Percentiles rank a stretch among this genome's conserved stretches.
phyloP scores from a whole-genome alignment of 208 protist genomes.

The Zelonia costaricensis region DNA sequence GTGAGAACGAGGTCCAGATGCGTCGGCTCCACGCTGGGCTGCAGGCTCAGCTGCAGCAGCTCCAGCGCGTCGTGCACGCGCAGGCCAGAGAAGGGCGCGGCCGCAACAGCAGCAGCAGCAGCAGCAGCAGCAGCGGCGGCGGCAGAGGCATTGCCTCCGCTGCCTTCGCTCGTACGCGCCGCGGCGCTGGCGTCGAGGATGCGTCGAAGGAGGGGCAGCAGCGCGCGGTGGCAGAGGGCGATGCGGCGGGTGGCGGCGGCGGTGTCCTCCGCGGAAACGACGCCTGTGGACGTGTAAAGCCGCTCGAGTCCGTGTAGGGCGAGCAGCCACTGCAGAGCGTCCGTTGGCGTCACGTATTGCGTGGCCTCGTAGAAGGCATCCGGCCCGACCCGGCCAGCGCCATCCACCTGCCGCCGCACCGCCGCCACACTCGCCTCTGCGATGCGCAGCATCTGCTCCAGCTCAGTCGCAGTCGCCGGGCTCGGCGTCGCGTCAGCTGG shows the following conservation, averaged over 20 bases:
- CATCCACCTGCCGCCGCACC: conserved; percentile 3
- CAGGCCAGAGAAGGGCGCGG: not conserved
- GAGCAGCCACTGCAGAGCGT: conserved; percentile 30
- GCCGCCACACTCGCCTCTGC: conserved; percentile 23
- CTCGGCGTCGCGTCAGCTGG: no score
- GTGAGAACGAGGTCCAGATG: conserved; percentile 13
- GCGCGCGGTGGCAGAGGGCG: conserved; percentile 20
- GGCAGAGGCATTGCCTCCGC: not conserved
- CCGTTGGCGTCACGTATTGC: conserved; percentile 12
- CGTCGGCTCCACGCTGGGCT: conserved; percentile 9
- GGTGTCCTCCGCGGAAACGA: not conserved
- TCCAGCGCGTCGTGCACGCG: conserved; percentile 18
- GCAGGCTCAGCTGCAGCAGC: conserved; percentile 20
- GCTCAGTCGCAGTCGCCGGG: no score
- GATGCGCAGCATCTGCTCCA: conserved; percentile 21
- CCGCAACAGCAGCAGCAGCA: not conserved
- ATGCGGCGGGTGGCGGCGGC: conserved; percentile 10
- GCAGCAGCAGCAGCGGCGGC: not conserved
- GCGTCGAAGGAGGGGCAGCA: conserved; percentile 15
- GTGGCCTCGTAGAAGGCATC: conserved; percentile 10
- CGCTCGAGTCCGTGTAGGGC: conserved; percentile 34
- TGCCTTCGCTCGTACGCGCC: not conserved
- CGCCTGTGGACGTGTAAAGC: not conserved
- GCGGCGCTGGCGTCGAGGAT: conserved; percentile 4
- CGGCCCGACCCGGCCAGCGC: not conserved